Evolutionary conservation across 768 basidiomycete species (phyloP).

Genomic region (Cystofilobasidium ferigula): DNA sequence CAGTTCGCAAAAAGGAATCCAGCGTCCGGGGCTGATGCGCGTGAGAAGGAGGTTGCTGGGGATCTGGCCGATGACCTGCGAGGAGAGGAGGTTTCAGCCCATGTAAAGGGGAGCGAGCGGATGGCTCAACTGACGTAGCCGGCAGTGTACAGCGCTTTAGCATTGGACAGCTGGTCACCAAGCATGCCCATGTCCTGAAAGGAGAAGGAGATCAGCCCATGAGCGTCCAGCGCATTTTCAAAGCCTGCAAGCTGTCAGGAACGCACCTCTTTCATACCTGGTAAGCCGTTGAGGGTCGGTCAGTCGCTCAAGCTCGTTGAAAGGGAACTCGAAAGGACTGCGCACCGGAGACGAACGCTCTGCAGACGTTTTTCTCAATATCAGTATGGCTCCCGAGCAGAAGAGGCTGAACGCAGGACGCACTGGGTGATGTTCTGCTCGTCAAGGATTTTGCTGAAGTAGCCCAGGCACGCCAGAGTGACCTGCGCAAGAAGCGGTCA

Average conservation of each 20-base stretch:
- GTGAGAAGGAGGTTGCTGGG: constrained; percentile 26
- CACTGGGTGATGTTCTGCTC: no score
- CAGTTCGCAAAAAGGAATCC: constrained; percentile 26
- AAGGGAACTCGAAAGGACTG: no score
- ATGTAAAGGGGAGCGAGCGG: background rate
- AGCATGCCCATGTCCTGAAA: constrained; percentile 28
- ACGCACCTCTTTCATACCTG: constrained; percentile 32
- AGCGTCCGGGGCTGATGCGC: constrained; percentile 25
- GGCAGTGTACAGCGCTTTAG: constrained; percentile 28
- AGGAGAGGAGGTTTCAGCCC: background rate
- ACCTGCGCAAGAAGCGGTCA: no score
- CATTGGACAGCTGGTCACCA: constrained; percentile 29
- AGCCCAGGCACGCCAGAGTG: constrained; percentile 27
- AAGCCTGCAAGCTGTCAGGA: no score
- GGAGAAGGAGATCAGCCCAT: no score
- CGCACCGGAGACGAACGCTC: no score
- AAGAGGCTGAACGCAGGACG: no score
- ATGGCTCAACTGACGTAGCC: constrained; percentile 5
- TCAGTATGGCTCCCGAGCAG: no score
- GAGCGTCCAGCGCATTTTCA: no score
- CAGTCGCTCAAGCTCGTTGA: no score
- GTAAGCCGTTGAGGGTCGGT: constrained; percentile 18
- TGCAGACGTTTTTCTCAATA: no score
- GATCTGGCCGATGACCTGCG: constrained; percentile 11
- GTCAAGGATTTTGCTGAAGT: constrained; percentile 24